Conservation (phyloP, 2,329 filamentous ascomycete species). For the Daldinia sp. region DNA sequence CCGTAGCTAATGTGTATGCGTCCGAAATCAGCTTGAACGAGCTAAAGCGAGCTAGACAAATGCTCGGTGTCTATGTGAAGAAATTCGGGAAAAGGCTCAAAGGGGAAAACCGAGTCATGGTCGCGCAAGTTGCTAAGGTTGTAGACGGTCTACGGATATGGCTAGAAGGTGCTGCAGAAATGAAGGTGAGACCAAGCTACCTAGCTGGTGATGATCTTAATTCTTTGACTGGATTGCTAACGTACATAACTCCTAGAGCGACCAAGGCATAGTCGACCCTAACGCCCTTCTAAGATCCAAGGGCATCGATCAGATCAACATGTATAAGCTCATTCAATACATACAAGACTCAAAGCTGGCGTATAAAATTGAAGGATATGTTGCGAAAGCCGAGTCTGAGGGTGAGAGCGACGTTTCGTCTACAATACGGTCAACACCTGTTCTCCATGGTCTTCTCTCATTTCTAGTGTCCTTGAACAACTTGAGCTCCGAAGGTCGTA, state of each 20-base stretch:
- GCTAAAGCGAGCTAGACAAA: constrained; percentile 76
- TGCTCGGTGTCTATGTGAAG: constrained; percentile 85
- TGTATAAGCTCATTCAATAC: constrained; percentile 88
- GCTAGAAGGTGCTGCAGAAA: constrained; percentile 66
- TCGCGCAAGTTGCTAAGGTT: constrained; percentile 86
- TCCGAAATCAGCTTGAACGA: constrained; percentile 80
- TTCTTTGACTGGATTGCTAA: constrained; percentile 34
- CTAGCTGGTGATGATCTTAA: neutral
- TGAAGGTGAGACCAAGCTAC: constrained; percentile 57
- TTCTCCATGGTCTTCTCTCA: constrained; percentile 66
- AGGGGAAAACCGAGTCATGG: constrained; percentile 90
- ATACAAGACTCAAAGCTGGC: constrained; percentile 92
- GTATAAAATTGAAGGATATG: constrained; percentile 93
- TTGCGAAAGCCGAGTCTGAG: constrained; percentile 68
- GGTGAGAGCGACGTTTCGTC: constrained; percentile 44
- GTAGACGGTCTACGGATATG: constrained; percentile 81
- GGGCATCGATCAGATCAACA: constrained; percentile 93
- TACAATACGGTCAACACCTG: constrained; percentile 60
- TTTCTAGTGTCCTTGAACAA: constrained; percentile 89
- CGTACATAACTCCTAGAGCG: constrained; percentile 49
- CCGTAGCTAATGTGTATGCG: constrained; percentile 87
- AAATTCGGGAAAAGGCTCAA: constrained; percentile 90
- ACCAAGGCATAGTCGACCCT: constrained; percentile 77
- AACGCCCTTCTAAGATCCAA: constrained; percentile 82
- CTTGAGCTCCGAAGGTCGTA: constrained; percentile 76